Percentiles rank a stretch among this genome's conserved stretches.
phyloP scores from a whole-genome alignment of 176 grass and related monocot genomes.

The Cenchrus americanus region DNA sequence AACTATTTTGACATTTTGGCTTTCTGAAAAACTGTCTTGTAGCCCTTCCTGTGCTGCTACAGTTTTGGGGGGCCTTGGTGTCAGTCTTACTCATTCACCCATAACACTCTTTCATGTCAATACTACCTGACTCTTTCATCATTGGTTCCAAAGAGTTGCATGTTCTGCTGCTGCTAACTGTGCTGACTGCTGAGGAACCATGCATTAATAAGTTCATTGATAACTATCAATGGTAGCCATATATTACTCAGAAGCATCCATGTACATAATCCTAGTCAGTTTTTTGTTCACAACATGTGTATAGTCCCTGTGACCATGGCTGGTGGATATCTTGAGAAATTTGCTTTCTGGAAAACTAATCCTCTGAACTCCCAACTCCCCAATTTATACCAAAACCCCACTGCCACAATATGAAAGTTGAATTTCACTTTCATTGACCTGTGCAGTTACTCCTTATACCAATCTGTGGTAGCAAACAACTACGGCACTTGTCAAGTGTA shows the following conservation, averaged over 20 bases:
- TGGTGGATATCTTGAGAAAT: background rate
- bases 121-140: background rate
- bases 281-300: slow-evolving; percentile 27
- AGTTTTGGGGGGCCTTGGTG: background rate
- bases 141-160: background rate
- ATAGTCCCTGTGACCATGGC: background rate
- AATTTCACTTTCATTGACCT: background rate
- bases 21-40: background rate
- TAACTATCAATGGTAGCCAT: background rate
- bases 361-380: too few relatives aligned
- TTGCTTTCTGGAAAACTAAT: too few relatives aligned
- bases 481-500: slow-evolving; percentile 18
- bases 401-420: too few relatives aligned
- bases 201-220: background rate
- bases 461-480: background rate
- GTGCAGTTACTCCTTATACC: background rate
- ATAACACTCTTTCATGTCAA: background rate
- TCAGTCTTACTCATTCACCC: slow-evolving; percentile 21
- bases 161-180: background rate
- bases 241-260: background rate
- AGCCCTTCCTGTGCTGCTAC: background rate
- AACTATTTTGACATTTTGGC: background rate
- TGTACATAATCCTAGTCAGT: slow-evolving; percentile 28
- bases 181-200: background rate
- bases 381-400: too few relatives aligned